These are phyloP conservation scores for Chlamydomonas incerta DNA, from an alignment of 139 green algal species.

Conservation along the genomic window DNA sequence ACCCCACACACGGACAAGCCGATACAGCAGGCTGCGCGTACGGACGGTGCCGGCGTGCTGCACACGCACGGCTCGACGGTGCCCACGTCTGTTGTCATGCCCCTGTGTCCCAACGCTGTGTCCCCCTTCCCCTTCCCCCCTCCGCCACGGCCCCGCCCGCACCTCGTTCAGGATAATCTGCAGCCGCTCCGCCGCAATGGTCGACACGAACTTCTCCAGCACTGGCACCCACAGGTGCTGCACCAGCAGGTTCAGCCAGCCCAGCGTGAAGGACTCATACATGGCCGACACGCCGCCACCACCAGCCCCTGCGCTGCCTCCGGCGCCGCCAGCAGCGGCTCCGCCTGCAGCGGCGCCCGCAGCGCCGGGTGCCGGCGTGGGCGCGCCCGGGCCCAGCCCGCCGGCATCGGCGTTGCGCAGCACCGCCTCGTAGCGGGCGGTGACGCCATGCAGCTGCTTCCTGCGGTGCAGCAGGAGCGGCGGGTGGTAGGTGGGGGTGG, in stretches of 20 bases:
- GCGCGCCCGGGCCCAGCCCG: not conserved
- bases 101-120: no score
- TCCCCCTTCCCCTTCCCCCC: no score
- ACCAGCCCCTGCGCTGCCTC: not conserved
- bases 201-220: conserved; percentile 45
- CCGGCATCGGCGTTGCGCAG: not conserved
- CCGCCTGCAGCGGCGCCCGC: not conserved
- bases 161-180: conserved; percentile 56
- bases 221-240: conserved; percentile 46
- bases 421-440: conserved; percentile 8
- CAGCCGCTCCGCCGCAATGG: conserved; percentile 44
- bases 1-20: no score
- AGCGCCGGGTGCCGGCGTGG: not conserved
- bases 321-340: not conserved
- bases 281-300: conserved; percentile 8
- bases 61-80: no score
- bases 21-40: no score
- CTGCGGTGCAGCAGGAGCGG: no score
- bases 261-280: conserved; percentile 53
- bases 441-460: conserved; percentile 27
- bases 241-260: conserved; percentile 51
- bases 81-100: no score
- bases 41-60: no score
- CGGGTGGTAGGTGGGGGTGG: no score
- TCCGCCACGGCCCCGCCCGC: not conserved